A percentile compares a stretch with the other conserved stretches of the same genome.
phyloP scores from a whole-genome alignment of 148 eudicot genomes.

The Oxyria digyna region DNA sequence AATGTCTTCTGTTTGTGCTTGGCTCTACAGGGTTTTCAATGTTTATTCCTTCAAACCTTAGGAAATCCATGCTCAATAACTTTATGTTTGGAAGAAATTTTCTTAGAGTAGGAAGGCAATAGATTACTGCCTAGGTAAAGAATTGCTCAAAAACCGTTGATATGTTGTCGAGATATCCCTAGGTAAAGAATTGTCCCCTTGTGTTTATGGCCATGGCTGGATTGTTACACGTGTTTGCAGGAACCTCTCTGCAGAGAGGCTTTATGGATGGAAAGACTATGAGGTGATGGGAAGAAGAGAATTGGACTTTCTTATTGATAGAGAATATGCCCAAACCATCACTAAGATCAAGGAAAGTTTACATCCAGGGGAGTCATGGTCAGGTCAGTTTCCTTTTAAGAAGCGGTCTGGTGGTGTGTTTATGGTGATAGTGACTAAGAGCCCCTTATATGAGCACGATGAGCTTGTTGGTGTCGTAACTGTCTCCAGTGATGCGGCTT shows the following conservation, averaged over 20 bases:
- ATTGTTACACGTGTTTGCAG: constrained; percentile 21
- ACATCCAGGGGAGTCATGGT: constrained; percentile 52
- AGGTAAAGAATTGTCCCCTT: not conserved
- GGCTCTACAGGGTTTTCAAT: not conserved
- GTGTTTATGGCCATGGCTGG: not conserved
- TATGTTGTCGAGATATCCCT: not conserved
- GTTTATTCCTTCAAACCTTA: not conserved
- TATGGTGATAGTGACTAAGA: constrained; percentile 67
- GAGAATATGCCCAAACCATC: constrained; percentile 26
- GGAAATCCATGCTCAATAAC: not conserved
- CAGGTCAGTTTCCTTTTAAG: constrained; percentile 76
- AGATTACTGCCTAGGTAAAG: not conserved
- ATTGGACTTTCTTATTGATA: constrained; percentile 42
- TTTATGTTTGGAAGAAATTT: not conserved
- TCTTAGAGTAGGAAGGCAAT: not conserved
- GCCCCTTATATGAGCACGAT: constrained; percentile 60
- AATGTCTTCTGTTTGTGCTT: not conserved
- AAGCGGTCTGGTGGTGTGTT: constrained; percentile 55
- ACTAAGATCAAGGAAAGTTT: constrained; percentile 32
- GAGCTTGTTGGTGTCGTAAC: constrained; percentile 78
- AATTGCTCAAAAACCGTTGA: too few relatives aligned
- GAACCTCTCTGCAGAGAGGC: constrained; percentile 70
- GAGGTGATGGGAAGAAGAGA: constrained; percentile 50
- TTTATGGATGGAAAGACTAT: constrained; percentile 61
- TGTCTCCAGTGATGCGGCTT: constrained; percentile 75